These are phyloP conservation scores for Ustilago nuda DNA, from an alignment of 1,284 basidiomycete species.

Conservation along the genomic window DNA sequence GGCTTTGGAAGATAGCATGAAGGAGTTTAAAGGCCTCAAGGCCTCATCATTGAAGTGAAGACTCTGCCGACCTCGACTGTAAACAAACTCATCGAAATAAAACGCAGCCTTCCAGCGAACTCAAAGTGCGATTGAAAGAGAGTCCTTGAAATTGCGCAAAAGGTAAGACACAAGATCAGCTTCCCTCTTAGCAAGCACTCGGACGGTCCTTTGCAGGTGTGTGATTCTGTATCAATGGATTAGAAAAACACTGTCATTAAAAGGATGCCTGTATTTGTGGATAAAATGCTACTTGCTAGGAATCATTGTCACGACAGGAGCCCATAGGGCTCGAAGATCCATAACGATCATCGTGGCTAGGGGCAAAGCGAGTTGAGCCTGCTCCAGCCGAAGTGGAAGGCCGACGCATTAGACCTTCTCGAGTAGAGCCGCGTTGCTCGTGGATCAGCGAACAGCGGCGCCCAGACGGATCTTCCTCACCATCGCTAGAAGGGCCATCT, in stretches of 20 bases:
- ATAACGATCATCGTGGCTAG: constrained; percentile 24
- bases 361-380: constrained; percentile 38
- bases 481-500: constrained; percentile 27
- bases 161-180: background rate
- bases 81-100: background rate
- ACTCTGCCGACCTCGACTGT: background rate
- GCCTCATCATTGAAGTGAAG: constrained; percentile 8
- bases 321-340: constrained; percentile 25
- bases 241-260: constrained; percentile 6
- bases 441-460: constrained; percentile 30
- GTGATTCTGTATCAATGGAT: constrained; percentile 2
- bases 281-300: background rate
- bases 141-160: background rate
- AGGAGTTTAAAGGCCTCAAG: constrained; percentile 40
- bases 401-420: constrained; percentile 26
- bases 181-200: background rate
- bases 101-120: background rate
- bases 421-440: constrained; percentile 18
- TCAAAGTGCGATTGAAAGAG: background rate
- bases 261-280: background rate
- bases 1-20: constrained; percentile 44
- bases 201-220: background rate
- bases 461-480: constrained; percentile 27
- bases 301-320: constrained; percentile 4
- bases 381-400: constrained; percentile 51